Conservation (phyloP, 73 alveolate genomes). For the Strombidium stylifer region DNA sequence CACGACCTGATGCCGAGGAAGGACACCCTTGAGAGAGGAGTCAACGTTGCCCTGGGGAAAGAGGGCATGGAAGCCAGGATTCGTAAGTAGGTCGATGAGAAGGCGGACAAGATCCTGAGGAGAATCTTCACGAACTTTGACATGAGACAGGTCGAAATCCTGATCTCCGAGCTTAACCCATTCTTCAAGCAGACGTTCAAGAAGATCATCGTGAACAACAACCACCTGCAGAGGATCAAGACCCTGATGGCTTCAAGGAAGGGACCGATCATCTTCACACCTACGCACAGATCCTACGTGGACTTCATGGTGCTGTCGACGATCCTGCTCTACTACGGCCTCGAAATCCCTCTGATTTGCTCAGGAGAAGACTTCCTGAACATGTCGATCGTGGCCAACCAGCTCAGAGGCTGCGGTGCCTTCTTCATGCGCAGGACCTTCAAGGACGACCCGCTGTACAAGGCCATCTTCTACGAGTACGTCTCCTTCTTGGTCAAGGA, state of each 20-base stretch:
- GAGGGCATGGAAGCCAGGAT: conserved; percentile 33
- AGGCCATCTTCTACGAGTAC: conserved; percentile 80
- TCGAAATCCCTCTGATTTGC: conserved; percentile 87
- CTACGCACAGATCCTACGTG: conserved; percentile 89
- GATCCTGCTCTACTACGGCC: conserved; percentile 74
- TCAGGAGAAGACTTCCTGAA: conserved; percentile 91
- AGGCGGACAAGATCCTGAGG: conserved; percentile 61
- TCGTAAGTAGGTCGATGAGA: conserved; percentile 27
- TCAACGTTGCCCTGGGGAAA: conserved; percentile 15
- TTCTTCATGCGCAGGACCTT: conserved; percentile 81
- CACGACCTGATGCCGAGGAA: too few species aligned
- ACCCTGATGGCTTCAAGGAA: conserved; percentile 27
- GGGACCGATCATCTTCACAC: conserved; percentile 79
- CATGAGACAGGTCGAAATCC: conserved; percentile 42
- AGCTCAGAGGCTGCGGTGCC: conserved; percentile 86
- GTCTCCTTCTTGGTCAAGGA: conserved; percentile 64
- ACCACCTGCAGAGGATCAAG: conserved; percentile 34
- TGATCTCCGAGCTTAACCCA: conserved; percentile 71
- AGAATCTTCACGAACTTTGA: conserved; percentile 61
- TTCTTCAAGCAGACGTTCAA: conserved; percentile 75
- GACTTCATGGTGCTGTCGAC: conserved; percentile 83
- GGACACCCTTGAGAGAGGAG: too few species aligned
- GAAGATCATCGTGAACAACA: conserved; percentile 71
- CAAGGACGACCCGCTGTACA: conserved; percentile 76
- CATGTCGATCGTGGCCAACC: conserved; percentile 65